A percentile compares a stretch with the other conserved stretches of the same genome.
phyloP scores from a whole-genome alignment of 2,329 filamentous ascomycete species.

The Diaporthe vexans region DNA sequence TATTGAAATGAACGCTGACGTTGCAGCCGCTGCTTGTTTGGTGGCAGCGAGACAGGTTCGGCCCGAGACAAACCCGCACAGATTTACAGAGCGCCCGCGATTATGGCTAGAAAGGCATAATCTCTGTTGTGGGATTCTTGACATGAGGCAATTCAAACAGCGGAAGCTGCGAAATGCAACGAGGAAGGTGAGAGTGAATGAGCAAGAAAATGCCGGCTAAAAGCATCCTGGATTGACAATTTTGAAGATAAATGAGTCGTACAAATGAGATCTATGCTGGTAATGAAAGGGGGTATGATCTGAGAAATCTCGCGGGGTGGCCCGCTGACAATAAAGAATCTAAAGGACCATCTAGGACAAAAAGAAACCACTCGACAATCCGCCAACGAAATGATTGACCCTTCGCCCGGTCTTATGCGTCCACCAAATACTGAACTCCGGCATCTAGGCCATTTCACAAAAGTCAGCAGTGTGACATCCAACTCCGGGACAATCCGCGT shows the following conservation, averaged over 20 bases:
- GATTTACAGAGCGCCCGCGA: not conserved
- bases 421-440: not conserved
- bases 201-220: not conserved
- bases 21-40: not conserved
- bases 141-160: not conserved
- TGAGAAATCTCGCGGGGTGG: conserved; percentile 8
- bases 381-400: not conserved
- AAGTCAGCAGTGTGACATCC: not conserved
- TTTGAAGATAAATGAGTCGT: not conserved
- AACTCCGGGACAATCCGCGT: not conserved
- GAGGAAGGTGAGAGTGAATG: too few relatives aligned
- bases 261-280: conserved; percentile 20
- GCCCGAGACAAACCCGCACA: not conserved
- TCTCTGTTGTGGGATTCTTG: not conserved
- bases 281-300: not conserved
- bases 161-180: too few relatives aligned
- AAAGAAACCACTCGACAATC: not conserved
- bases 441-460: not conserved
- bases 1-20: not conserved
- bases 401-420: not conserved
- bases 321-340: conserved; percentile 20
- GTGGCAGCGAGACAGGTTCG: not conserved
- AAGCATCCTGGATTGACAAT: not conserved
- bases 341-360: not conserved
- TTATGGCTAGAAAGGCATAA: not conserved